Evolutionary conservation across 2,329 filamentous ascomycete species (phyloP).

Genomic region (Cercospora nicotianae): DNA sequence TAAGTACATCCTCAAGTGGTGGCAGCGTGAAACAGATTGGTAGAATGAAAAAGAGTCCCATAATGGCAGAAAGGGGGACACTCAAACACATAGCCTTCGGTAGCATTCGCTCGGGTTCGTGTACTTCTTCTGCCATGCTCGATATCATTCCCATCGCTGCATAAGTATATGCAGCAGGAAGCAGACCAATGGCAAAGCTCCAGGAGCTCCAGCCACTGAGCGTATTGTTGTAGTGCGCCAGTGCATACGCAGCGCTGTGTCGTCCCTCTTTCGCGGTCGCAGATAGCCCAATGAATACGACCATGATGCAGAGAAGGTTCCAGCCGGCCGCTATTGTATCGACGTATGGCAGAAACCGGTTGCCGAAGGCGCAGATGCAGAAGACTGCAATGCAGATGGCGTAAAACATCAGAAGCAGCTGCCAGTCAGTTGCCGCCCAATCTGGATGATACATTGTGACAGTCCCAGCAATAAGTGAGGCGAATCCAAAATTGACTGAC

Average conservation of each 20-base stretch:
- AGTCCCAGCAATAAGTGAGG: constrained; percentile 50
- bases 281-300: constrained; percentile 59
- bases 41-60: constrained; percentile 58
- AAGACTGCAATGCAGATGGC: constrained; percentile 66
- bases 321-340: constrained; percentile 58
- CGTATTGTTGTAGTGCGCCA: constrained; percentile 58
- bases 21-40: constrained; percentile 56
- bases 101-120: constrained; percentile 54
- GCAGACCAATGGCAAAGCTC: constrained; percentile 62
- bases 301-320: constrained; percentile 57
- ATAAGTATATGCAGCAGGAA: constrained; percentile 46
- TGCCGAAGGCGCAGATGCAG: constrained; percentile 65
- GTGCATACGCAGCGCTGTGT: constrained; percentile 51
- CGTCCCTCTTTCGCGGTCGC: constrained; percentile 56
- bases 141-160: constrained; percentile 62
- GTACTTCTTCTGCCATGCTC: constrained; percentile 62
- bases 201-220: constrained; percentile 61
- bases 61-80: constrained; percentile 55
- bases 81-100: constrained; percentile 55
- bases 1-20: constrained; percentile 48
- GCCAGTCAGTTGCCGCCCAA: constrained; percentile 58
- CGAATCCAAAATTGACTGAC: constrained; percentile 71
- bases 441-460: constrained; percentile 57
- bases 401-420: constrained; percentile 71
- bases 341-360: constrained; percentile 64